phyloP scores from a whole-genome alignment of 2,329 filamentous ascomycete species.

The Xylariaceae sp. region DNA sequence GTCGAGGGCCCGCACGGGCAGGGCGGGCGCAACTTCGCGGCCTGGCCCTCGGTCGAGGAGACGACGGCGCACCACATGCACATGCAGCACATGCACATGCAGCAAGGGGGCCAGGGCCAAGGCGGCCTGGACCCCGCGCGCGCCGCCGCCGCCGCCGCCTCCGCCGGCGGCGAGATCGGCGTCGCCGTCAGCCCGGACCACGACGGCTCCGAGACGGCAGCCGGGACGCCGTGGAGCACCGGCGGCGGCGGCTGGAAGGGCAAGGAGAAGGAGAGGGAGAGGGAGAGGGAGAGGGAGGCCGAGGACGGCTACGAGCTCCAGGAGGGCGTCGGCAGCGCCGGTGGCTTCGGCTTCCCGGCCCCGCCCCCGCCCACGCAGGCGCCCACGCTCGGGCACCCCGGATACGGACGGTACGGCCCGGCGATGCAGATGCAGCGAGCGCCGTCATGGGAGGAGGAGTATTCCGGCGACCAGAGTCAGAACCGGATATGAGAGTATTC shows the following conservation, averaged over 20 bases:
- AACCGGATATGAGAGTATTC: background rate
- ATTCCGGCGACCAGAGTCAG: background rate
- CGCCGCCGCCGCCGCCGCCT: conserved; percentile 32
- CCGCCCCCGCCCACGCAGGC: conserved; percentile 22
- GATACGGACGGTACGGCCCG: conserved; percentile 31
- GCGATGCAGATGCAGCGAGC: conserved; percentile 3
- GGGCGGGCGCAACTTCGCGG: conserved; percentile 10
- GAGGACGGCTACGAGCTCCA: conserved; percentile 43
- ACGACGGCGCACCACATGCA: conserved; percentile 5
- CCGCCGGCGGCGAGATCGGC: conserved; percentile 36
- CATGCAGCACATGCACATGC: background rate
- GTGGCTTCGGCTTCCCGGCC: conserved; percentile 11
- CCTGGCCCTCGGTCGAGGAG: conserved; percentile 31
- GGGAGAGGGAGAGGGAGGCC: background rate
- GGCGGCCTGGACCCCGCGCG: too few relatives aligned
- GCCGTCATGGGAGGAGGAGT: background rate
- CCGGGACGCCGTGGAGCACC: too few relatives aligned
- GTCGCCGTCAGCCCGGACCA: conserved; percentile 35
- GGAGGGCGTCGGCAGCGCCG: conserved; percentile 32
- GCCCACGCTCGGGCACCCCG: conserved; percentile 39
- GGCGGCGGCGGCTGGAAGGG: conserved; percentile 32
- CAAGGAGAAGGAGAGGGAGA: conserved; percentile 22
- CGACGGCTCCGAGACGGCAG: conserved; percentile 16
- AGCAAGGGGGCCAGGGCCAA: too few relatives aligned
- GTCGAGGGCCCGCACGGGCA: conserved; percentile 23